Conservation (phyloP, 371 early-diverging fungal genomes). For the Phascolomyces articulosus region DNA sequence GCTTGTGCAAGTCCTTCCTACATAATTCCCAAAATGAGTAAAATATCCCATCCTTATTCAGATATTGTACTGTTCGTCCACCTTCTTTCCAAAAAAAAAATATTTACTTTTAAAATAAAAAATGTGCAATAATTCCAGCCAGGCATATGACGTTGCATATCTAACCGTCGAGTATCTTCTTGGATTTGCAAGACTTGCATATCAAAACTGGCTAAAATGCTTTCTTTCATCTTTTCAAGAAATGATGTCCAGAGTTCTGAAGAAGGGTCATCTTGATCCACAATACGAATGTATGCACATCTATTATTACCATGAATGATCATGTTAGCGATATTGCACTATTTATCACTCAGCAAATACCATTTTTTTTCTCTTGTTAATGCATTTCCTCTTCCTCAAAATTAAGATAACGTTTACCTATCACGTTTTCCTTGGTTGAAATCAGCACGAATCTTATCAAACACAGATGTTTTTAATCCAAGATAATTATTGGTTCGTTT, state of each 20-base stretch:
- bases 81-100: too few relatives aligned
- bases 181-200: constrained; percentile 79
- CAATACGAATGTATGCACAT: constrained; percentile 63
- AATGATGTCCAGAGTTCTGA: constrained; percentile 81
- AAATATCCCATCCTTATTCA: neutral
- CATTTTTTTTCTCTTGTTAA: too few relatives aligned
- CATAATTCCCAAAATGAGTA: neutral
- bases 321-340: too few relatives aligned
- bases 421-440: constrained; percentile 79
- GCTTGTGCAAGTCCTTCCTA: constrained; percentile 86
- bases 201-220: constrained; percentile 79
- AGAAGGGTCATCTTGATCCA: constrained; percentile 62
- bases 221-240: constrained; percentile 79
- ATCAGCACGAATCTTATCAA: constrained; percentile 88
- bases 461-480: constrained; percentile 69
- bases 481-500: constrained; percentile 67
- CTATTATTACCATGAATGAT: too few relatives aligned
- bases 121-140: constrained; percentile 98
- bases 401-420: too few relatives aligned
- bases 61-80: too few relatives aligned
- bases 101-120: constrained; percentile 84
- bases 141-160: constrained; percentile 89
- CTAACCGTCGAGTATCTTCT: constrained; percentile 88
- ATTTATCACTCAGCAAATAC: too few relatives aligned
- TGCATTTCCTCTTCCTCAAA: too few relatives aligned